Base-by-base conservation (phyloP, 1,284 basidiomycete genomes). In the Puccinia horiana region DNA sequence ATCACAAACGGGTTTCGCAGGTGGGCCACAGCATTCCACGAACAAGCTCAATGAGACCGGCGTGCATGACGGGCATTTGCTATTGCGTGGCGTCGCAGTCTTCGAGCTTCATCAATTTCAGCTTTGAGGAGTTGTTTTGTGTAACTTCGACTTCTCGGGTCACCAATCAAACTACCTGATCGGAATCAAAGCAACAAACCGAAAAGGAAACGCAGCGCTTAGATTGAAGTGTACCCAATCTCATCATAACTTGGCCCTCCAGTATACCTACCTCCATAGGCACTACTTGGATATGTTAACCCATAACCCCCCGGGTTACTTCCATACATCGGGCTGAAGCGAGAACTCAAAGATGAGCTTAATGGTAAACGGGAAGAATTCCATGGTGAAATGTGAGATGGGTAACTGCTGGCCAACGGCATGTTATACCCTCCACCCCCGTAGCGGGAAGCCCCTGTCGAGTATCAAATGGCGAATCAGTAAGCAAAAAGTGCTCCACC, bases 401-500 rank as follows among this genome's bases (percentile, higher is more conserved):
- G 69, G 52, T 58, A 73, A 42, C 67, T 69, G 26, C 69, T 72
- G 23, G 69, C 69, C n/a, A 72, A 6, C 69, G 44, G 69, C 69
- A 72, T 72, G 44, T 56, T 69, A 73, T 72, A 80, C 11, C 67
- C 78, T 26, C 69, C 52, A 70, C 67, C 49, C n/a, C 77, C 67
- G 56, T 80, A 80, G 16, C 78, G 78, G 32, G 44, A 80, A n/a
- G 65, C 69, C 78, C 78, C 78, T 72, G 56, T 14, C 5, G 32
- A 78, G 23, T 35, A 14, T 44, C 29, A 26, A n/a, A 58, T 9
- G 37, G 37, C 32, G 35, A 73, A 18, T 37, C 70, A 73, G 49
- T 35, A 14, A 54, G 44, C 47, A 12, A 20, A 73, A 72, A 3
- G 35, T 26, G n/a, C 20, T 12, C 35, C 67, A 40, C 6, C 47